These are phyloP conservation scores for Nothophoma quercina DNA, from an alignment of 2,329 filamentous ascomycete genomes.

Conservation along the genomic window DNA sequence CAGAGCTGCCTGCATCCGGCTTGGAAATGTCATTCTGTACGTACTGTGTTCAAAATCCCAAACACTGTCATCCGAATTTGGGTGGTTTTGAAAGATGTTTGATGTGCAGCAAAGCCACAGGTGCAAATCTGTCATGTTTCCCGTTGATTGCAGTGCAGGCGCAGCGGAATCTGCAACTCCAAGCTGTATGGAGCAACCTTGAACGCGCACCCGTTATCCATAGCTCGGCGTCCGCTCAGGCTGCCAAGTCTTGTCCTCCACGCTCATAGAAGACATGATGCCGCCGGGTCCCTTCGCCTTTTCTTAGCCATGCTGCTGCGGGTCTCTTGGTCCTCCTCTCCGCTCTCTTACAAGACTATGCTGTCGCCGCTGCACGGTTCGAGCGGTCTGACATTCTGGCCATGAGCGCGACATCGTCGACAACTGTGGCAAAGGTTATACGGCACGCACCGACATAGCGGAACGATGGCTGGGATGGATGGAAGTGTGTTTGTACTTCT, in stretches of 20 bases:
- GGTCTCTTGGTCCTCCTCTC: conserved; percentile 20
- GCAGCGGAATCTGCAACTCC: conserved; percentile 10
- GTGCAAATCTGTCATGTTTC: neutral
- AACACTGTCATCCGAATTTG: neutral
- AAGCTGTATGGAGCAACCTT: conserved; percentile 10
- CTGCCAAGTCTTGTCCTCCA: conserved; percentile 43
- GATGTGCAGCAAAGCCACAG: conserved; percentile 11
- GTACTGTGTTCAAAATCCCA: neutral
- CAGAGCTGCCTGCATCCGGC: conserved; percentile 24
- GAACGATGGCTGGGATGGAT: conserved; percentile 23
- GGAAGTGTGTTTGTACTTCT: conserved; percentile 12
- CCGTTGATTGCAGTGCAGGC: conserved; percentile 14
- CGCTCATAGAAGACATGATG: conserved; percentile 38
- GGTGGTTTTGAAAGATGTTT: neutral
- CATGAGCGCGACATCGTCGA: conserved; percentile 12
- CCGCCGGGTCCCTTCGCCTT: conserved; percentile 25
- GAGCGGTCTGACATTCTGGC: conserved; percentile 7
- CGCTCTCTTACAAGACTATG: conserved; percentile 24
- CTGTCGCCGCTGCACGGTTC: conserved; percentile 1
- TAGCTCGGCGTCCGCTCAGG: conserved; percentile 20
- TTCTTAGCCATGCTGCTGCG: conserved; percentile 20
- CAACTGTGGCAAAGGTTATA: conserved; percentile 3
- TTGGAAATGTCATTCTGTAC: conserved; percentile 9
- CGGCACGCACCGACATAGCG: conserved; percentile 4
- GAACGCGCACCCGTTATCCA: conserved; percentile 9